Evolutionary conservation across 139 green algal genomes (phyloP), one percentile per base, ranked within the genome.

Genomic region (Haematococcus sp.): DNA sequence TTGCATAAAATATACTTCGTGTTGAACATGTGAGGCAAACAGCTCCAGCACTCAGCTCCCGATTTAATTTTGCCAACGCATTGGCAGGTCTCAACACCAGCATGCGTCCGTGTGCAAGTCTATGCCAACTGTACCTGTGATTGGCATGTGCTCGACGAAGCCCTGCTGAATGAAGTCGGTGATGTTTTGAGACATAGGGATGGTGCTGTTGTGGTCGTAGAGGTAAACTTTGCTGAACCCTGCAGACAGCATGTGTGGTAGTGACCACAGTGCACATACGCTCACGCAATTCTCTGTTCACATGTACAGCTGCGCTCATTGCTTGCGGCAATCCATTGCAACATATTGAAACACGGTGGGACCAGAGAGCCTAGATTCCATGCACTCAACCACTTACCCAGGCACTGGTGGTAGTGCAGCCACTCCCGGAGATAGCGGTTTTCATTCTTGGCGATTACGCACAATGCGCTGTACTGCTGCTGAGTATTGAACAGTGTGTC

Each of bases 171-270:
- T 22, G 44, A 64, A 68, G 55, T 79, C 73, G 0, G 1, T 0
- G 1, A 86, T 73, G 32, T 69, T 27, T 4, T 28, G 15, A 1
- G n/a, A 20, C 43, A 86, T n/a, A 1, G 76, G 80, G 32, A 75
- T 34, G 20, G 70, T 75, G 70, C 76, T 83, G 63, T 81, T 81
- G 73, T 86, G 80, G 70, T 86, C 81, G 44, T 86, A 86, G 19
- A 86, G 30, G 31, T 86, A 86, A 11, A 86, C 60, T 7, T 81
- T 77, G 25, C 32, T 60, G 27, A 80, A 66, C 30, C 75, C 75
- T 80, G 75, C 1, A 30, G 3, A 15, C 25, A 35, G 56, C 56
- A 35, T 33, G 56, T 25, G 19, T 5, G 16, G 16, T 20, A 61
- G 44, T 54, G n/a, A n/a, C n/a, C n/a, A n/a, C n/a, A 54, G 13